Percentiles rank a stretch among this genome's conserved stretches.
phyloP scores from a whole-genome alignment of 2,329 filamentous ascomycete species.

The Sphaceloma murrayae region DNA sequence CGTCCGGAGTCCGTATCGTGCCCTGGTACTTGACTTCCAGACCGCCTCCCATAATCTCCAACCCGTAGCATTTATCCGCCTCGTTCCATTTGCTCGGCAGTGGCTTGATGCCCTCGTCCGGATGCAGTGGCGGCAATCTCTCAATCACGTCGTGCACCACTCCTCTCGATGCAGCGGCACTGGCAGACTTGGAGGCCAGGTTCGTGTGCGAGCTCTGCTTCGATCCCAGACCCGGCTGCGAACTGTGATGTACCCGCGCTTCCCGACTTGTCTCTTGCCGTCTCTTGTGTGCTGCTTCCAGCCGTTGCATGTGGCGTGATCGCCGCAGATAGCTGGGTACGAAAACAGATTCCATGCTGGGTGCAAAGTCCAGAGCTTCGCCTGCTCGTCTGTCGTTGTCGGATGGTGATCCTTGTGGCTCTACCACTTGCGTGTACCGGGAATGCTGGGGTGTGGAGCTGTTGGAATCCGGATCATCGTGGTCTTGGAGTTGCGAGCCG shows the following conservation, averaged over 20 bases:
- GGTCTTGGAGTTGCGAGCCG: conserved; percentile 42
- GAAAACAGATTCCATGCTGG: too few species aligned
- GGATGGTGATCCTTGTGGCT: not conserved
- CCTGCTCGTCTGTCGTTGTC: too few species aligned
- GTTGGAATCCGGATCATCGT: conserved; percentile 40
- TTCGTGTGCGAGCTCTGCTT: conserved; percentile 31
- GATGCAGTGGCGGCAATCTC: conserved; percentile 46
- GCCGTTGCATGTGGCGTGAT: conserved; percentile 66
- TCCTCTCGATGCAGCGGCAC: conserved; percentile 60
- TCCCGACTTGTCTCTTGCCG: too few species aligned
- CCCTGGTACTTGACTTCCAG: conserved; percentile 58
- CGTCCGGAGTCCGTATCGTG: conserved; percentile 51
- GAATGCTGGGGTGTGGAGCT: conserved; percentile 29
- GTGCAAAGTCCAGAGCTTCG: too few species aligned
- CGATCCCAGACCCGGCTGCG: conserved; percentile 37
- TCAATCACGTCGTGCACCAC: conserved; percentile 73
- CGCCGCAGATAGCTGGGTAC: too few species aligned
- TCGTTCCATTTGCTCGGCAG: conserved; percentile 78
- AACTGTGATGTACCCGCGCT: too few species aligned
- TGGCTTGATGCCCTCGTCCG: conserved; percentile 53
- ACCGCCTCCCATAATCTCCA: conserved; percentile 68
- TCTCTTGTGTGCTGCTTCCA: conserved; percentile 44
- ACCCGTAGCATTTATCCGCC: conserved; percentile 59
- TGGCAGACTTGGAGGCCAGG: conserved; percentile 41
- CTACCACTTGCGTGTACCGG: not conserved